Evolutionary conservation across 2,329 filamentous ascomycete genomes (phyloP).

Genomic region (Penicillium oxalicum): DNA sequence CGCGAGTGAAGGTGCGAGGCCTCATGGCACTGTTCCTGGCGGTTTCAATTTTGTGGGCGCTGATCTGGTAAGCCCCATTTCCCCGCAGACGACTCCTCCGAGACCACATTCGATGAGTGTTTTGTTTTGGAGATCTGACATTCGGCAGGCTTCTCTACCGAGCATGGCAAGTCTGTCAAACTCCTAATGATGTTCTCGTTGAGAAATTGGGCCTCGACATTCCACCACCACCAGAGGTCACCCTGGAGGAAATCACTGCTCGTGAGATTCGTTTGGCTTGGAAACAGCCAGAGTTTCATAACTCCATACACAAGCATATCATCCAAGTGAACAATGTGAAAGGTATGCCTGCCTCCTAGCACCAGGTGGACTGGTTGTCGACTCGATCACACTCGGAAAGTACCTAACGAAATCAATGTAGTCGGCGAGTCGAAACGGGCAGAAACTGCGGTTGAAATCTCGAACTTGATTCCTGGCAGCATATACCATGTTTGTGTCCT

Average conservation of each 20-base stretch:
- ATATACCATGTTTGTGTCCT: slow-evolving; percentile 94
- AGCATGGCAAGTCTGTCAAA: slow-evolving; percentile 81
- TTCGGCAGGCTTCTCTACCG: slow-evolving; percentile 68
- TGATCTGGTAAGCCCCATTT: slow-evolving; percentile 40
- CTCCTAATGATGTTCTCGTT: slow-evolving; percentile 85
- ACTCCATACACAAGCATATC: slow-evolving; percentile 74
- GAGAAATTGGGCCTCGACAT: slow-evolving; percentile 90
- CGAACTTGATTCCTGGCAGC: slow-evolving; percentile 74
- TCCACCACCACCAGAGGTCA: slow-evolving; percentile 80
- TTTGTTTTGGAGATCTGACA: too few relatives aligned
- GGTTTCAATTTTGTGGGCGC: slow-evolving; percentile 44
- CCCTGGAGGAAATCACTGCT: slow-evolving; percentile 79
- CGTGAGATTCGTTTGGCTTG: slow-evolving; percentile 87
- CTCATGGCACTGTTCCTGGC: slow-evolving; percentile 46
- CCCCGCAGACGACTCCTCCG: too few relatives aligned
- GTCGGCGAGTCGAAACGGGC: slow-evolving; percentile 77
- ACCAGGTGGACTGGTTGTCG: not conserved
- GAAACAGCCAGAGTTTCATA: slow-evolving; percentile 64
- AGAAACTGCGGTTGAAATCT: slow-evolving; percentile 86
- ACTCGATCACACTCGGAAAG: not conserved
- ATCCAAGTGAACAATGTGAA: slow-evolving; percentile 92
- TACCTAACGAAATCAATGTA: slow-evolving; percentile 29
- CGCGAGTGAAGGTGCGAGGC: slow-evolving; percentile 43
- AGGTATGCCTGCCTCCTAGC: slow-evolving; percentile 48
- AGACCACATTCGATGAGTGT: too few relatives aligned